phyloP scores from a whole-genome alignment of 345 rosid genomes.

The Alliaria petiolata region DNA sequence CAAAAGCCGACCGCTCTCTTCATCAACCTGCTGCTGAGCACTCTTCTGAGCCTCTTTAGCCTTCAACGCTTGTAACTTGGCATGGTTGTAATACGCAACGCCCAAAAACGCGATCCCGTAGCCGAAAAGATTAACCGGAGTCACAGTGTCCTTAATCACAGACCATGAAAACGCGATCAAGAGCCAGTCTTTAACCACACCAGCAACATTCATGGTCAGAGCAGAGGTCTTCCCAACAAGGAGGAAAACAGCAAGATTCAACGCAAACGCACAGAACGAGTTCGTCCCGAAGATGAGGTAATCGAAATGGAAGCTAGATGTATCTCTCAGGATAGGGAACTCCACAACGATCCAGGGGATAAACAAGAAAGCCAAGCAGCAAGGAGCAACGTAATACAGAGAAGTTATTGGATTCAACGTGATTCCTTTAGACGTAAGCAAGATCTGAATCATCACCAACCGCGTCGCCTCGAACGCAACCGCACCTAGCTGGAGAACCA shows the following conservation, averaged over 20 bases:
- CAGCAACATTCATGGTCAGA: slow-evolving; percentile 83
- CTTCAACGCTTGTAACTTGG: slow-evolving; percentile 53
- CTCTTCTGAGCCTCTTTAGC: slow-evolving; percentile 55
- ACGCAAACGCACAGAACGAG: slow-evolving; percentile 63
- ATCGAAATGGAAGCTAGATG: slow-evolving; percentile 58
- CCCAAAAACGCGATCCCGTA: slow-evolving; percentile 70
- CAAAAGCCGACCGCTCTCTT: slow-evolving; percentile 57
- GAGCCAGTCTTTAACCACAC: slow-evolving; percentile 80
- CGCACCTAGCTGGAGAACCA: slow-evolving; percentile 54
- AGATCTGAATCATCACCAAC: slow-evolving; percentile 60
- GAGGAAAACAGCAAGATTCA: slow-evolving; percentile 74
- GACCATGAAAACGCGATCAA: slow-evolving; percentile 87
- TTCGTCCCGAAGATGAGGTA: slow-evolving; percentile 52
- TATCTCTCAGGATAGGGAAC: slow-evolving; percentile 48
- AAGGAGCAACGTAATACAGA: slow-evolving; percentile 63
- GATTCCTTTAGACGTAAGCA: slow-evolving; percentile 54
- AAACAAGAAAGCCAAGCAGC: slow-evolving; percentile 51
- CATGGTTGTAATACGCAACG: slow-evolving; percentile 67
- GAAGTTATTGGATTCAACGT: slow-evolving; percentile 58
- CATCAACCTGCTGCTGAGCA: slow-evolving; percentile 41
- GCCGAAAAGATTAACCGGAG: slow-evolving; percentile 63
- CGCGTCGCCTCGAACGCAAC: slow-evolving; percentile 63
- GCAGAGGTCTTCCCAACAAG: slow-evolving; percentile 84
- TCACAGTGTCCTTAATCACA: slow-evolving; percentile 68
- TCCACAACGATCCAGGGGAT: slow-evolving; percentile 61